A percentile compares a stretch with the other conserved stretches of the same genome.
Conservation (phyloP, 441 rosid species). For the Lagerstroemia fauriei region DNA sequence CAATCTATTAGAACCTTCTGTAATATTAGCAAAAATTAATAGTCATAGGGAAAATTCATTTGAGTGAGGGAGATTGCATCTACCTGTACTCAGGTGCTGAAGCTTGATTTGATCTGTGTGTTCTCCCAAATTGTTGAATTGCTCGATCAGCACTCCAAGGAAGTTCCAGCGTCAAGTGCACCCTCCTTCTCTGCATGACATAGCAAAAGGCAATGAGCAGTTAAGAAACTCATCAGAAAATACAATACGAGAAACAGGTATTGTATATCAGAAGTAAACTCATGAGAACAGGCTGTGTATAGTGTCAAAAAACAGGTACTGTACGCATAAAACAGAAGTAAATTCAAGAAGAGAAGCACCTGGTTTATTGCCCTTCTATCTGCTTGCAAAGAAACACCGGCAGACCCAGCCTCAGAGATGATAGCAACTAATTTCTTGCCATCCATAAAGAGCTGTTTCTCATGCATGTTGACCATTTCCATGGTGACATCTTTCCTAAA, state of each 20-base stretch:
- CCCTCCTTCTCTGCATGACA: constrained; percentile 77
- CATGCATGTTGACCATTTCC: constrained; percentile 99
- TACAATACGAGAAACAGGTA: neutral
- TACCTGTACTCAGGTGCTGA: constrained; percentile 98
- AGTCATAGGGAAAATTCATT: neutral
- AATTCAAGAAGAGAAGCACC: constrained; percentile 42
- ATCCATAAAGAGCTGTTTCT: constrained; percentile 97
- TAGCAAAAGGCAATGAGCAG: constrained; percentile 23
- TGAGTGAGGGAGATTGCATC: constrained; percentile 2
- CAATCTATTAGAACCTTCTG: neutral
- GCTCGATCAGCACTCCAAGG: constrained; percentile 99
- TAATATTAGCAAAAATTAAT: neutral
- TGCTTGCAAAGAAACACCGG: constrained; percentile 97
- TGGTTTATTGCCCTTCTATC: constrained; percentile 93
- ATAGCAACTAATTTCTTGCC: constrained; percentile 94
- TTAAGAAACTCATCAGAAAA: too few relatives aligned
- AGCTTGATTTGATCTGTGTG: constrained; percentile 97
- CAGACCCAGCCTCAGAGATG: constrained; percentile 99
- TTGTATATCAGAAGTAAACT: too few relatives aligned
- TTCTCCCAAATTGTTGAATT: constrained; percentile 97
- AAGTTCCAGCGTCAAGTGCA: constrained; percentile 93
- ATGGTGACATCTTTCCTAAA: constrained; percentile 88
- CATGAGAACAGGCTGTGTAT: too few relatives aligned
- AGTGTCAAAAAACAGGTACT: neutral
- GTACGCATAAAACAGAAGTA: neutral